A percentile compares a stretch with the other conserved stretches of the same genome.
Conservation (phyloP, 73 alveolate genomes). For the Uronychia binucleata region DNA sequence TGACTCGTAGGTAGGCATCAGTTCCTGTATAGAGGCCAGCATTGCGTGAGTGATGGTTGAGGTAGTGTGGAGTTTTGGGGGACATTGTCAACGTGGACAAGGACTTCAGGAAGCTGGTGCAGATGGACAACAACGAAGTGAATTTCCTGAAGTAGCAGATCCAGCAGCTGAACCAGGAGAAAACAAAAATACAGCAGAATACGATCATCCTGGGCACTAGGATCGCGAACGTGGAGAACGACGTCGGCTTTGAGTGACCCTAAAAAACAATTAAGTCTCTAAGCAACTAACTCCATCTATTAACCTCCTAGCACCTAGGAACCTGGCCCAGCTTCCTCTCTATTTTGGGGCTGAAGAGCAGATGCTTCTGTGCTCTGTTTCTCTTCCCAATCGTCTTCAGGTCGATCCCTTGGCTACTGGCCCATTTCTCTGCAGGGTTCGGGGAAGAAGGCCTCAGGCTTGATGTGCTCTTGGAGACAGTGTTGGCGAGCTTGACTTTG, state of each 20-base stretch:
- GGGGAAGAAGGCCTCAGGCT: neutral
- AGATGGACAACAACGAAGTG: constrained; percentile 68
- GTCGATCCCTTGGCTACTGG: neutral
- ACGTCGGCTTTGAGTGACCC: constrained; percentile 74
- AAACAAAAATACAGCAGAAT: constrained; percentile 68
- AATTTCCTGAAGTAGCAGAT: constrained; percentile 69
- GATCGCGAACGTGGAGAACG: constrained; percentile 62
- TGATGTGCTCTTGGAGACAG: neutral
- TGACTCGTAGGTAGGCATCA: too few relatives aligned
- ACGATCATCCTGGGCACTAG: constrained; percentile 57
- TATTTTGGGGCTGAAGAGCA: too few relatives aligned
- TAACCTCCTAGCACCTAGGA: too few relatives aligned
- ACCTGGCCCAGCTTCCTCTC: too few relatives aligned
- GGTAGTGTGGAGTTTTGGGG: constrained; percentile 63
- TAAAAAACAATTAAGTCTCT: too few relatives aligned
- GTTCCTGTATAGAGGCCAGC: too few relatives aligned
- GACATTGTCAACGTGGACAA: constrained; percentile 73
- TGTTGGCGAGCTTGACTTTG: neutral
- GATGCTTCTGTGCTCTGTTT: too few relatives aligned
- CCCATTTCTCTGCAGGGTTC: neutral
- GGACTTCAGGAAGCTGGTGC: constrained; percentile 67
- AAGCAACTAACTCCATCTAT: too few relatives aligned
- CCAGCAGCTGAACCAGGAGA: constrained; percentile 63
- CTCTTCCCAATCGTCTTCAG: neutral
- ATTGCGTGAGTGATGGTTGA: too few relatives aligned